Conservation (phyloP, 805 yeast genomes). For the Brettanomyces nanus region DNA sequence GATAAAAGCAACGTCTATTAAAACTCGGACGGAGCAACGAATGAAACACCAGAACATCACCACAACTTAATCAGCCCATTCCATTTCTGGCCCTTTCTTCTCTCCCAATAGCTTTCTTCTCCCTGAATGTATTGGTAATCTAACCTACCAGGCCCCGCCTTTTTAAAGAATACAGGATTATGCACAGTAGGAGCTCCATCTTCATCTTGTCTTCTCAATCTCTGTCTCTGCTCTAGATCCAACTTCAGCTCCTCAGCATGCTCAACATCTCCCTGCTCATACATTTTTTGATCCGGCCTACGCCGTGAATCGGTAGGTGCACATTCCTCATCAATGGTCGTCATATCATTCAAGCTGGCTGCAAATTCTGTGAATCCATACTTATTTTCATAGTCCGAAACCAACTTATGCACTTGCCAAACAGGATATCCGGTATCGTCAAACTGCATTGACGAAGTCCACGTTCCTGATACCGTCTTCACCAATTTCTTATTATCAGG, state of each 20-base stretch:
- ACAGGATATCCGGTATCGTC: slow-evolving; percentile 33
- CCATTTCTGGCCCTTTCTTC: slow-evolving; percentile 63
- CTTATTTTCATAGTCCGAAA: slow-evolving; percentile 49
- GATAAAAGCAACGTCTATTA: too few species aligned
- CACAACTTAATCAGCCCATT: slow-evolving; percentile 44
- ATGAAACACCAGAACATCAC: slow-evolving; percentile 26
- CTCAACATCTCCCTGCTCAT: slow-evolving; percentile 62
- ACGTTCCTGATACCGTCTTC: slow-evolving; percentile 52
- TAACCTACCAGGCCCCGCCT: slow-evolving; percentile 27
- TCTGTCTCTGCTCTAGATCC: slow-evolving; percentile 68
- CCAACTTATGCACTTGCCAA: slow-evolving; percentile 67
- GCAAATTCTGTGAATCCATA: slow-evolving; percentile 86
- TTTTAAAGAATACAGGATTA: slow-evolving; percentile 56
- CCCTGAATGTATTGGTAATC: slow-evolving; percentile 57
- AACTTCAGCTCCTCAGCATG: slow-evolving; percentile 66
- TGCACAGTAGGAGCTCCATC: slow-evolving; percentile 39
- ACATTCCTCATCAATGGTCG: slow-evolving; percentile 57
- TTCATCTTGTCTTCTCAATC: slow-evolving; percentile 58
- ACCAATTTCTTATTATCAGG: slow-evolving; percentile 27
- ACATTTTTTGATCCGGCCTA: slow-evolving; percentile 75
- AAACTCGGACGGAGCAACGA: background rate
- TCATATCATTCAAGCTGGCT: slow-evolving; percentile 72
- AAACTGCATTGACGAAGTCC: slow-evolving; percentile 66
- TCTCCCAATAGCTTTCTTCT: slow-evolving; percentile 65
- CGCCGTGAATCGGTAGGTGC: slow-evolving; percentile 87